These are phyloP conservation scores for Boletus reticuloceps DNA, from an alignment of 768 basidiomycete genomes.

Conservation along the genomic window DNA sequence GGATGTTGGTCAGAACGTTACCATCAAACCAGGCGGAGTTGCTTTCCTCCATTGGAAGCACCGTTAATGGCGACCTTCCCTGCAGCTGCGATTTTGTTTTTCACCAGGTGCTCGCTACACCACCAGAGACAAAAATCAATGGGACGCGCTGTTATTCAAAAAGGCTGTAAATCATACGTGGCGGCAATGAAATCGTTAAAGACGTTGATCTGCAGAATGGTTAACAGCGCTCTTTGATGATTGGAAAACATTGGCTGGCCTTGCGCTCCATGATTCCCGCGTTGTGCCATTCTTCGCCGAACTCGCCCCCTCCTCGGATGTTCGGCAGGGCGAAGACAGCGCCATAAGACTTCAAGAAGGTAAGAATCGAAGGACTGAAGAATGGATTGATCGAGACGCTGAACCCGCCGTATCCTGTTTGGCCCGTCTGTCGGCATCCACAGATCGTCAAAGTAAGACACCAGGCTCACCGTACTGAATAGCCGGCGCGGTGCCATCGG, in stretches of 20 bases:
- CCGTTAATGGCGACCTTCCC: constrained; percentile 79
- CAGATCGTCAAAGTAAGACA: background rate
- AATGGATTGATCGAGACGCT: constrained; percentile 66
- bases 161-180: constrained; percentile 45
- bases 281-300: constrained; percentile 83
- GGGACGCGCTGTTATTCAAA: background rate
- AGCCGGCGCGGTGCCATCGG: constrained; percentile 73
- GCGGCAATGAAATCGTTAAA: constrained; percentile 85
- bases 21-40: background rate
- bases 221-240: constrained; percentile 2
- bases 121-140: background rate
- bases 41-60: constrained; percentile 75
- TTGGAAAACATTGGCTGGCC: constrained; percentile 33
- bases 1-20: background rate
- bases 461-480: constrained; percentile 64
- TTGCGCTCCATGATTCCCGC: constrained; percentile 71
- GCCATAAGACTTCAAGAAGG: constrained; percentile 69
- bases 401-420: constrained; percentile 78
- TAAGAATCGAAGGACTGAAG: constrained; percentile 70
- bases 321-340: constrained; percentile 59
- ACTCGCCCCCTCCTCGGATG: constrained; percentile 72
- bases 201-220: constrained; percentile 52
- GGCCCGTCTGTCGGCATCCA: background rate
- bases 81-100: constrained; percentile 63
- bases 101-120: constrained; percentile 64